These are phyloP conservation scores for Elsinoe arachidis DNA, from an alignment of 2,329 filamentous ascomycete species.

Conservation along the genomic window DNA sequence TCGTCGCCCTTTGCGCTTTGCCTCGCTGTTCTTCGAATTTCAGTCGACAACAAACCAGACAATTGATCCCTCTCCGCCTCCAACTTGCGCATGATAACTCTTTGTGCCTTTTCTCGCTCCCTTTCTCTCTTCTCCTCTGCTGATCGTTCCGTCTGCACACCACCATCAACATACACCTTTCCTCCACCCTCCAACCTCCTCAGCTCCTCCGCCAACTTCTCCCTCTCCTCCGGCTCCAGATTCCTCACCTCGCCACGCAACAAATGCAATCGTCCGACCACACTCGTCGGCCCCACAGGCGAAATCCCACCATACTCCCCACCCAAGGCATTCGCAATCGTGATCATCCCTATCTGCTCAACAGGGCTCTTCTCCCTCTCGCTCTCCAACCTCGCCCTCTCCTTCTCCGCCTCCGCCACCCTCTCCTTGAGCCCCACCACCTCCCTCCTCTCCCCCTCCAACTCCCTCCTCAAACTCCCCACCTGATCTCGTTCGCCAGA, in stretches of 20 bases:
- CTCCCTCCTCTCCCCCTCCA: slow-evolving; percentile 2
- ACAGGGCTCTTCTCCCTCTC: not conserved
- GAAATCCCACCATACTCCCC: slow-evolving; percentile 3
- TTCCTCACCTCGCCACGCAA: not conserved
- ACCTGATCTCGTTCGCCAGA: not conserved
- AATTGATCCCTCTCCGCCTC: slow-evolving; percentile 20
- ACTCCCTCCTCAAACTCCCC: not conserved
- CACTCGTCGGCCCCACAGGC: not conserved
- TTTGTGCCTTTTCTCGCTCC: slow-evolving; percentile 1
- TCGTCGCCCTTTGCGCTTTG: slow-evolving; percentile 6
- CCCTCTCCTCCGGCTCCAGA: not conserved
- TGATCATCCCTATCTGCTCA: slow-evolving; percentile 8
- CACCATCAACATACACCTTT: not conserved
- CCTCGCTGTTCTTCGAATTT: slow-evolving; percentile 1
- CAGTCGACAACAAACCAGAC: slow-evolving; percentile 1
- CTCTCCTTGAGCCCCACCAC: not conserved
- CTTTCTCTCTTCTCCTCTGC: not conserved
- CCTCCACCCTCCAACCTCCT: not conserved
- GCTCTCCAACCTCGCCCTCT: not conserved
- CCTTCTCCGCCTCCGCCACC: not conserved
- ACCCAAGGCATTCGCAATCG: slow-evolving; percentile 9
- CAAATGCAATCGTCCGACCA: slow-evolving; percentile 2
- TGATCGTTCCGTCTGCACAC: not conserved
- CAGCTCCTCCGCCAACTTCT: slow-evolving; percentile 1
- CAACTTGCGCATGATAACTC: slow-evolving; percentile 13